Percentiles rank a stretch among this genome's conserved stretches.
These are phyloP conservation scores for Phallus indusiatus DNA, from an alignment of 768 basidiomycete species.

Conservation along the genomic window DNA sequence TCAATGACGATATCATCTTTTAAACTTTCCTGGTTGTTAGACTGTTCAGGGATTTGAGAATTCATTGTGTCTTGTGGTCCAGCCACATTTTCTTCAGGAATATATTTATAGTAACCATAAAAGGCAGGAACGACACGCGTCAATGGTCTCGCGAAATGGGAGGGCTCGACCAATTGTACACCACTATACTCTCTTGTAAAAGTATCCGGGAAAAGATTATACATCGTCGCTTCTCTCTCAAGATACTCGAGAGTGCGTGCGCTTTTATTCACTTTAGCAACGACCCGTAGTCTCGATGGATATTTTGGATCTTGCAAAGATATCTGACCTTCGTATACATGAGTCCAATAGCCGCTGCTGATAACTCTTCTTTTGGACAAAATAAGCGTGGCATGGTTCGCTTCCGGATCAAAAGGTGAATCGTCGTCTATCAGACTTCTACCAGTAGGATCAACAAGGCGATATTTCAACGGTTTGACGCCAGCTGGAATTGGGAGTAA, in stretches of 20 bases:
- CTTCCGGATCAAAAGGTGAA: not conserved
- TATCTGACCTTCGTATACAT: not conserved
- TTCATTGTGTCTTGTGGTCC: too few species aligned
- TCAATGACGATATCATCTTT: not conserved
- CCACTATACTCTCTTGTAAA: not conserved
- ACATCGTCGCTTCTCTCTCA: not conserved
- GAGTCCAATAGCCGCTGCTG: not conserved
- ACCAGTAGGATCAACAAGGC: not conserved
- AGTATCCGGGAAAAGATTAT: not conserved
- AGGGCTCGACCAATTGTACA: not conserved
- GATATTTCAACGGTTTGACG: not conserved
- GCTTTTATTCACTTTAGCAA: not conserved
- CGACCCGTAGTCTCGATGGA: not conserved
- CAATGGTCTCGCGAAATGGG: not conserved
- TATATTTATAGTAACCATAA: slow-evolving; percentile 5
- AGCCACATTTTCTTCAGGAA: not conserved
- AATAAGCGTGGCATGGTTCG: not conserved
- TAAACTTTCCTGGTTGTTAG: not conserved
- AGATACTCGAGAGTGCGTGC: not conserved
- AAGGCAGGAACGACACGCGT: not conserved
- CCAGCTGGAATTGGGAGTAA: not conserved
- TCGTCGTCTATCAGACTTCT: not conserved
- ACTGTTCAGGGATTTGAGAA: too few species aligned
- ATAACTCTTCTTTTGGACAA: not conserved
- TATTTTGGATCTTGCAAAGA: not conserved